A percentile compares a stretch with the other conserved stretches of the same genome.
Evolutionary conservation across 2,329 filamentous ascomycete genomes (phyloP).

Genomic region (Didymella keratinophila): DNA sequence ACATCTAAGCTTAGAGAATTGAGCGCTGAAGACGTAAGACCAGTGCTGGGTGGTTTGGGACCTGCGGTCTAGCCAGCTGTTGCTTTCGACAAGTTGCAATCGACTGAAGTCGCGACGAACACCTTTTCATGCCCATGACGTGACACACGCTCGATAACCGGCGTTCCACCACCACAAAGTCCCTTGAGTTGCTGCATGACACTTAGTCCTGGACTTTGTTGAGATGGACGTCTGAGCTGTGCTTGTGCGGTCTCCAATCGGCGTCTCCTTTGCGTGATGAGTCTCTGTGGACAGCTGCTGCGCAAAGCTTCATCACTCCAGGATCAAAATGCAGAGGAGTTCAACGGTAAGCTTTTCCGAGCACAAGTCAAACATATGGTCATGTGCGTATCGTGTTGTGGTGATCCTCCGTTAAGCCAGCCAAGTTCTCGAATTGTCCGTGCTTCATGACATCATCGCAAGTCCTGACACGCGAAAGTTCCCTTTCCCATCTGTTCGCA

Average conservation of each 20-base stretch:
- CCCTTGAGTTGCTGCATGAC: too few species aligned
- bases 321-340: not conserved
- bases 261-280: not conserved
- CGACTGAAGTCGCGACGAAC: too few species aligned
- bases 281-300: not conserved
- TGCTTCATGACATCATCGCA: slow-evolving; percentile 8
- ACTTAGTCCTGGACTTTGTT: too few species aligned
- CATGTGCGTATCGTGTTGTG: not conserved
- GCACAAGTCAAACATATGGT: not conserved
- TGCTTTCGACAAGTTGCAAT: too few species aligned
- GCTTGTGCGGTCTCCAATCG: not conserved
- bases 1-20: not conserved
- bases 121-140: not conserved
- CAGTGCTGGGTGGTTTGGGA: not conserved
- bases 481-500: slow-evolving; percentile 1
- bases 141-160: not conserved
- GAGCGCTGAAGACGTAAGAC: not conserved
- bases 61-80: not conserved
- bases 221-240: not conserved
- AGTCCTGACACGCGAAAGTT: not conserved
- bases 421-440: not conserved
- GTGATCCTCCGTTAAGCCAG: not conserved
- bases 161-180: too few species aligned
- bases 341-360: not conserved
- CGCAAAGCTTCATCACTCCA: not conserved